A percentile compares a stretch with the other conserved stretches of the same genome.
These are phyloP conservation scores for Ustilago xerochloae DNA, from an alignment of 1,284 basidiomycete species.

Conservation along the genomic window DNA sequence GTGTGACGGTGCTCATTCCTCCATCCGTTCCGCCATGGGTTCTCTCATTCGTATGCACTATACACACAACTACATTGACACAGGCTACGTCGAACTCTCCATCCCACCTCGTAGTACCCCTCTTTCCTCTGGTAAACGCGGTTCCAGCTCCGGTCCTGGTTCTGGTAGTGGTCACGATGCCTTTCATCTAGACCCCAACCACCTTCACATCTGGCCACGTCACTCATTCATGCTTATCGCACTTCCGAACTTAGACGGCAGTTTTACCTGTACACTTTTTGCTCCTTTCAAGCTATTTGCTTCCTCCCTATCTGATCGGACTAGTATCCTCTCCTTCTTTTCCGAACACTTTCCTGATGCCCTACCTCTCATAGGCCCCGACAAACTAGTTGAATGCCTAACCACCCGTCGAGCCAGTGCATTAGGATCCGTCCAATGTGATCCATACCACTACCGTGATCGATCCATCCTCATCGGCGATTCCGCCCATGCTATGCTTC, in stretches of 20 bases:
- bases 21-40: constrained; percentile 72
- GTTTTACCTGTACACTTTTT: constrained; percentile 81
- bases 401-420: constrained; percentile 84
- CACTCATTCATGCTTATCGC: constrained; percentile 99
- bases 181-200: constrained; percentile 90
- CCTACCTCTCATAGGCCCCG: constrained; percentile 82
- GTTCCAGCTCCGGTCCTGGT: constrained; percentile 71
- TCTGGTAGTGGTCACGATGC: constrained; percentile 39
- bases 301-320: constrained; percentile 22
- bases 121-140: constrained; percentile 70
- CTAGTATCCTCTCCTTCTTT: constrained; percentile 81
- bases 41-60: constrained; percentile 75
- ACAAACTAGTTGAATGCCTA: constrained; percentile 80
- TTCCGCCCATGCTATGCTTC: constrained; percentile 95
- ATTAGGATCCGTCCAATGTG: constrained; percentile 88
- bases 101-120: constrained; percentile 82
- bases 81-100: constrained; percentile 95
- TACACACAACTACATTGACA: constrained; percentile 90
- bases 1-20: constrained; percentile 55
- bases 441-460: constrained; percentile 89
- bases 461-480: constrained; percentile 90
- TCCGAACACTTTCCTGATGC: constrained; percentile 86
- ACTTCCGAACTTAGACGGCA: constrained; percentile 76
- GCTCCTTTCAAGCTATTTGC: constrained; percentile 84
- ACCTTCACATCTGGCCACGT: constrained; percentile 98